Base-by-base conservation (phyloP, 169 alveolate genomes). In the Plasmodium relictum region DNA sequence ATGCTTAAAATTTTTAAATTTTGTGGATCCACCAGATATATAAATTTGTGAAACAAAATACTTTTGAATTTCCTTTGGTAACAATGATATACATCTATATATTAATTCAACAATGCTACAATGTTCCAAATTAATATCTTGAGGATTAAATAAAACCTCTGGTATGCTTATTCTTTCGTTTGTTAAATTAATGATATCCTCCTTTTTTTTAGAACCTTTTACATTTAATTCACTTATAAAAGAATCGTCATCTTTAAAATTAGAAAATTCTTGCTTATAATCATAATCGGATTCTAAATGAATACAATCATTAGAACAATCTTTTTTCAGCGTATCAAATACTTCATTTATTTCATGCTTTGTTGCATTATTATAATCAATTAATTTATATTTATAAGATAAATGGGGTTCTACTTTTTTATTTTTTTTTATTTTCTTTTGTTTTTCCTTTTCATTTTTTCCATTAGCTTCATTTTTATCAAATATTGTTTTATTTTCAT, bases 11-110 rank as follows among this genome's bases (percentile, higher is more conserved):
- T 94, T 94, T n/a, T 61, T 65, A 44, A 93, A 92, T 50, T 91
- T 86, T 16, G 96, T 72, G 6, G 95, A 78, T 37, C 96, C 96
- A 22, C 96, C 96, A 20, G 93, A 93, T 61, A 93, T 88, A 31
- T 88, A 89, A 24, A 93, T 93, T 85, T 93, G 93, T 0, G 89
- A 74, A 31, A 89, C 16, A 20, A 91, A 89, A 50, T 91, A 92
- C 24, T 93, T 93, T 72, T 91, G 94, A 9, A 90, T 72, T 5
- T 88, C 93, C 12, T 88, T 72, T 14, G 96, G 96, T 7, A 91
- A 74, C 65, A 88, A 56, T 39, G 95, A 74, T 20, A 93, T 91
- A 22, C 95, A 89, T 16, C 96, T 92, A 68, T 85, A 87, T 10
- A 93, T 68, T 20, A 93, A 76, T 89, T 93, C 96, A 39, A 73